Evolutionary conservation across 148 eudicot genomes (phyloP).

Genomic region (Vaccinium myrtillus): DNA sequence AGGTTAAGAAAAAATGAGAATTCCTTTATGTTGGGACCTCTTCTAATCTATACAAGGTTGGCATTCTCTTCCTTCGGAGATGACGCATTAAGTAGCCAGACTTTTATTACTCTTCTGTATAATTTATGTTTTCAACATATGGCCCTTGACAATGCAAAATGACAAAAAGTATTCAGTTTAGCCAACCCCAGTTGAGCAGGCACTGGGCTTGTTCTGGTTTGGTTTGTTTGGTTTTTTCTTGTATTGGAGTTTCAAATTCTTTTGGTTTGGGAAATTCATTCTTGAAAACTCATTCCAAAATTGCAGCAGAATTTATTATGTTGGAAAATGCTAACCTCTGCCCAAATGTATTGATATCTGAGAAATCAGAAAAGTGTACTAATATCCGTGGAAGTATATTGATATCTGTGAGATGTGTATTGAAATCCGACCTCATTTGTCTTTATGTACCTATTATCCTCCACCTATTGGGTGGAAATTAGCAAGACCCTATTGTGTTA

Average conservation of each 20-base stretch:
- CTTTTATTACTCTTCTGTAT: background rate
- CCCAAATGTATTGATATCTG: too few species aligned
- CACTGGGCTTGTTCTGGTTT: background rate
- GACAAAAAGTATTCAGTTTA: background rate
- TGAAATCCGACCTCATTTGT: too few species aligned
- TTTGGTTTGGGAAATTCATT: background rate
- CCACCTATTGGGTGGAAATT: too few species aligned
- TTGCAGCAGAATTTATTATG: background rate
- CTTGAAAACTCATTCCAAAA: background rate
- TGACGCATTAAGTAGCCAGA: background rate
- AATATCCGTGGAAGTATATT: too few species aligned
- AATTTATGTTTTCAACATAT: background rate
- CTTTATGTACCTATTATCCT: too few species aligned
- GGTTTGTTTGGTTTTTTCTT: background rate
- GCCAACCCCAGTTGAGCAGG: background rate
- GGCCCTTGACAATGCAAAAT: background rate
- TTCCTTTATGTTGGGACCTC: slow-evolving; percentile 88
- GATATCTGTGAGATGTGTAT: too few species aligned
- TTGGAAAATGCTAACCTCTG: too few species aligned
- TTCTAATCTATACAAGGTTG: slow-evolving; percentile 84
- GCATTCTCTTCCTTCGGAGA: slow-evolving; percentile 17
- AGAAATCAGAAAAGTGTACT: too few species aligned
- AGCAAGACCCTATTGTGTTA: too few species aligned
- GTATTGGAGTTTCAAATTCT: background rate
- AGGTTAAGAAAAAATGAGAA: slow-evolving; percentile 61